A percentile compares a stretch with the other conserved stretches of the same genome.
phyloP scores from a whole-genome alignment of 768 basidiomycete species.

The Suillus bovinus region DNA sequence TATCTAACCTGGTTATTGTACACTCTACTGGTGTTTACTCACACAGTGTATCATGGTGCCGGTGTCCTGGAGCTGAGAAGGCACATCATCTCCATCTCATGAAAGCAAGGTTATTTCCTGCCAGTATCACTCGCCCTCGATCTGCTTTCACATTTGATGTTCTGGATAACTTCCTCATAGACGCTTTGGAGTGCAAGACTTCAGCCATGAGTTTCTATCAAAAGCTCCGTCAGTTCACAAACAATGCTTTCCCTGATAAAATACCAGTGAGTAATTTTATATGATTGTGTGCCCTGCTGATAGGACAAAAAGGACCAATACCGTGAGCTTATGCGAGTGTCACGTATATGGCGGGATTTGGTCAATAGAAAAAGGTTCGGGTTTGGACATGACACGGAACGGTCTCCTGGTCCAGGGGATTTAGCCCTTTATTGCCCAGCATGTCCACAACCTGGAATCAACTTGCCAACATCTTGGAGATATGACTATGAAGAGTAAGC shows the following conservation, averaged over 20 bases:
- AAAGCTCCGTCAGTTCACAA: not conserved
- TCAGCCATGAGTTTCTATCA: constrained; percentile 6
- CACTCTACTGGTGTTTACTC: constrained; percentile 7
- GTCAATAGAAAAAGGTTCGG: not conserved
- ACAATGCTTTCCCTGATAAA: constrained; percentile 5
- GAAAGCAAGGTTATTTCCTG: constrained; percentile 11
- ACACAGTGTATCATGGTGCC: constrained; percentile 2
- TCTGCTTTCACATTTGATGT: constrained; percentile 24
- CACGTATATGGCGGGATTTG: constrained; percentile 5
- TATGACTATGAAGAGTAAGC: too few relatives aligned
- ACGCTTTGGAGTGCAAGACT: constrained; percentile 19
- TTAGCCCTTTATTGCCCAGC: too few relatives aligned
- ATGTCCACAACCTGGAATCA: too few relatives aligned
- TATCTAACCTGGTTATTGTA: constrained; percentile 5
- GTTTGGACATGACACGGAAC: too few relatives aligned
- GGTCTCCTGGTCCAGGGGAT: too few relatives aligned
- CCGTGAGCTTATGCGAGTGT: constrained; percentile 3
- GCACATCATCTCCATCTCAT: constrained; percentile 16
- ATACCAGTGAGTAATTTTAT: not conserved
- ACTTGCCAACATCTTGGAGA: too few relatives aligned
- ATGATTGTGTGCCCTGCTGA: not conserved
- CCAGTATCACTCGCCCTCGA: constrained; percentile 12
- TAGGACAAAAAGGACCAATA: constrained; percentile 1
- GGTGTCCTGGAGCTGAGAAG: not conserved
- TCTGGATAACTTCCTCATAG: constrained; percentile 20